Percentiles rank a stretch among this genome's conserved stretches.
phyloP scores from a whole-genome alignment of 768 basidiomycete species.

The Suillus discolor region DNA sequence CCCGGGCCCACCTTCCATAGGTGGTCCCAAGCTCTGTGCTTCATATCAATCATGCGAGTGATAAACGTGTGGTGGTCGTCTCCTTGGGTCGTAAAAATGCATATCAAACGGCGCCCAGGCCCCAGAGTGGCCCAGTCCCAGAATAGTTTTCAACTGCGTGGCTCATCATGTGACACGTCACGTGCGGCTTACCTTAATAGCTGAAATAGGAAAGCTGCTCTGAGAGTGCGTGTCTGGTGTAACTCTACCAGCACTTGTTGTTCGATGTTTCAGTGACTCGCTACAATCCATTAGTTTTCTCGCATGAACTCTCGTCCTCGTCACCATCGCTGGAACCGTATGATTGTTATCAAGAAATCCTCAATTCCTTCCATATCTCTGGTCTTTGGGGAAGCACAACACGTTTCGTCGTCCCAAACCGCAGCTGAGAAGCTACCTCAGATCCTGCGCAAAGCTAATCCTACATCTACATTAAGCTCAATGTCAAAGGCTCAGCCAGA shows the following conservation, averaged over 20 bases:
- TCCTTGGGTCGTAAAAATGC: background rate
- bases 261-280: background rate
- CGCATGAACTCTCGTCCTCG: constrained; percentile 27
- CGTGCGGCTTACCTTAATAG: background rate
- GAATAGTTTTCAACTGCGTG: background rate
- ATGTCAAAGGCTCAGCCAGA: constrained; percentile 14
- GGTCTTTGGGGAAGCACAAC: constrained; percentile 48
- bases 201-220: constrained; percentile 4
- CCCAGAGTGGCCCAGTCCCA: background rate
- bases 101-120: background rate
- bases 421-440: constrained; percentile 40
- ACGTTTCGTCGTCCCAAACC: constrained; percentile 37
- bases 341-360: constrained; percentile 24
- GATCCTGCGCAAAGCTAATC: constrained; percentile 29
- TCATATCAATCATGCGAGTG: background rate
- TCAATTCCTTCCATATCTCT: constrained; percentile 36
- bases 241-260: background rate
- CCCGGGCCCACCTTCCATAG: too few relatives aligned
- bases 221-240: background rate
- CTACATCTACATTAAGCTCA: background rate
- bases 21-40: background rate
- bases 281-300: background rate
- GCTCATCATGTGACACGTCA: background rate
- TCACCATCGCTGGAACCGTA: constrained; percentile 29
- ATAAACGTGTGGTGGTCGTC: background rate